These are phyloP conservation scores for Malassezia brasiliensis DNA, from an alignment of 1,284 basidiomycete species.

Conservation along the genomic window DNA sequence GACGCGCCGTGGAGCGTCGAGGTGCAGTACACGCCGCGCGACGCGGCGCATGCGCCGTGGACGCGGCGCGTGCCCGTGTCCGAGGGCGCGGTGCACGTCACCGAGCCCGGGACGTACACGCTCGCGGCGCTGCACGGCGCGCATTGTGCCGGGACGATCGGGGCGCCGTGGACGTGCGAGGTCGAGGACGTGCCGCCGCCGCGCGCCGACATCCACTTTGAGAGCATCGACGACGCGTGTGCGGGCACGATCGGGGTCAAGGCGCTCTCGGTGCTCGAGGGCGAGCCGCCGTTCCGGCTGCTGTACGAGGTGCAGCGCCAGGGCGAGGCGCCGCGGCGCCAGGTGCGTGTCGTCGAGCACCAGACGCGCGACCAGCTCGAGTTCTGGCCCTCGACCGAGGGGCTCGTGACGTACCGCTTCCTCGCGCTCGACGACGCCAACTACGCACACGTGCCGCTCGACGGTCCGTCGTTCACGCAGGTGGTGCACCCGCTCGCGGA, in stretches of 20 bases:
- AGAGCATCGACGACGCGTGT: slow-evolving; percentile 70
- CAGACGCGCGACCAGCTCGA: slow-evolving; percentile 71
- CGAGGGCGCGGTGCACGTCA: slow-evolving; percentile 13
- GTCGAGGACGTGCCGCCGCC: slow-evolving; percentile 57
- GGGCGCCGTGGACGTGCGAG: slow-evolving; percentile 36
- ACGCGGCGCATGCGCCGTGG: slow-evolving; percentile 14
- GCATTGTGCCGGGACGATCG: slow-evolving; percentile 53
- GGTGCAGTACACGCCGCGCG: slow-evolving; percentile 21
- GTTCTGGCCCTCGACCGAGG: slow-evolving; percentile 75
- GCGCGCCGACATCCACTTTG: slow-evolving; percentile 73
- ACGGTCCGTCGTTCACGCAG: slow-evolving; percentile 40
- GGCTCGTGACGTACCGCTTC: slow-evolving; percentile 80
- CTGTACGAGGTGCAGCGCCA: slow-evolving; percentile 63
- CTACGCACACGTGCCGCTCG: slow-evolving; percentile 59
- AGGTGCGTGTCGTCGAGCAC: slow-evolving; percentile 55
- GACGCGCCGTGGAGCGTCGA: slow-evolving; percentile 22
- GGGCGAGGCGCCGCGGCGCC: slow-evolving; percentile 44
- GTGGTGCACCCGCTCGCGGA: slow-evolving; percentile 42
- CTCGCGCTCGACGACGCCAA: slow-evolving; percentile 69
- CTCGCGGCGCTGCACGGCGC: slow-evolving; percentile 64
- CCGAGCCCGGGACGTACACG: slow-evolving; percentile 68
- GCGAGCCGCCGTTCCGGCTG: slow-evolving; percentile 83
- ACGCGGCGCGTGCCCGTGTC: slow-evolving; percentile 16
- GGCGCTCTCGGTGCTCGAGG: slow-evolving; percentile 73
- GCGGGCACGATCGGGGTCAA: slow-evolving; percentile 87